Base-by-base conservation (phyloP, 306 rosid species). In the Cucumis cinereus region DNA sequence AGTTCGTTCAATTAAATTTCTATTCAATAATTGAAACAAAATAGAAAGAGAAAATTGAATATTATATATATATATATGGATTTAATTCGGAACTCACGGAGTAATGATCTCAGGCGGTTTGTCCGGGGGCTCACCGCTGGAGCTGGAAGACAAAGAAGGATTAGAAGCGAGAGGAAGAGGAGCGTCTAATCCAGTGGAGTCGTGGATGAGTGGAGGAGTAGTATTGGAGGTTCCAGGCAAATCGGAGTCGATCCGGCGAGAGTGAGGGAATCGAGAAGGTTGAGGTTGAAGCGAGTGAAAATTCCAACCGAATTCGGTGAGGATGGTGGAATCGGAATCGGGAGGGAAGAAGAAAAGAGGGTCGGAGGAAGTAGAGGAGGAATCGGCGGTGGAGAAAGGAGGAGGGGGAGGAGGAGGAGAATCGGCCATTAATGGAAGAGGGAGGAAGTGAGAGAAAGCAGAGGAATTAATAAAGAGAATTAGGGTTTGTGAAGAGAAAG, bases 121-220 rank as follows among this genome's bases (percentile, higher is more conserved):
- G 47, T 94, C 98, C 26, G 88, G 83, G 59, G n/a, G 95, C 77
- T 94, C 97, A 50, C 90, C 98, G 77, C 92, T 94, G 63, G 98
- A 89, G 83, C 90, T 88, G 10, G 97, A 88, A 13, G 98, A 91
- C 11, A 83, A 71, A 7, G 96, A 92, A 56, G 84, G 94, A 80
- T 90, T 90, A 38, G 83, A 89, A 17, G 89, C 83, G 43, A 86
- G 43, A 2, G 77, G 59, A 15, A 82, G 52, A 3, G 77, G 55
- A 60, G 70, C 71, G 75, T 82, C 83, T 22, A 73, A 10, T 9
- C 70, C 38, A 62, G 24, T 14, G 61, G 52, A 20, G 30, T 16
- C 35, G 14, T 53, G 9, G 0, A 43, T 72, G 11, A 61, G 35
- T 30, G 35, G 35, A 30, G 35, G 3, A 26, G 30, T 26, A 26